Evolutionary conservation across 495 filamentous ascomycete genomes (phyloP), one percentile per base, ranked within the genome.

Genomic region (Tetracladium marchalianum): DNA sequence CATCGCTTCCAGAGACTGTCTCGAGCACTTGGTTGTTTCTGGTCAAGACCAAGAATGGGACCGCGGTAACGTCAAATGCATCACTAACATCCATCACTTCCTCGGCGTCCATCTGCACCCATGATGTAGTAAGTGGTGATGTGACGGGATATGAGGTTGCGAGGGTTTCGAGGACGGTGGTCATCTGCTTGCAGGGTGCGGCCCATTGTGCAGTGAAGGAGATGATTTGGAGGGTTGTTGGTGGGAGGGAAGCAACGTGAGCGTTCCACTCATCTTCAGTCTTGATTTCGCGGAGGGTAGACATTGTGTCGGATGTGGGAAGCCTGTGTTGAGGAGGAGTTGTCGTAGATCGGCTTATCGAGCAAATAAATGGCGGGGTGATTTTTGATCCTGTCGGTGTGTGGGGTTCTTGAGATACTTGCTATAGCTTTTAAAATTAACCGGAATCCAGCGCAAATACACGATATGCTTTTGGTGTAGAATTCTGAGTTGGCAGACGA

Each of bases 161-260:
- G 47, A 99, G 82, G 27, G 86, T 81, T 56, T 73, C 67, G 47
- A 99, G 80, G 45, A 95, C 82, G n/a, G 77, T 80, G 52, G 77
- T 75, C 89, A 95, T 95, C 66, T 95, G 89, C 44, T 83, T 75
- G 70, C 92, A 97, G 18, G 54, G 92, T 24, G 85, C 87, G n/a
- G 93, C 92, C 92, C 93, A 97, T 56, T 88, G 83, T 0, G 93
- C 85, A 66, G 95, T 82, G 70, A 97, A 97, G 62, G 88, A 95
- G 55, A 95, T 75, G 54, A 95, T 77, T 40, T 85, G 66, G 32
- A 95, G 76, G 10, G 83, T 73, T 5, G 79, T 71, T 4, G 80
- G 54, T 0, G 85, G 76, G 12, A 90, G 72, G 15, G 79, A 69
- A 40, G 71, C 63, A 45, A 85, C 61, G 60, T 84, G 71, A 31